Base-by-base conservation (phyloP, 148 eudicot species). In the Arbutus unedo region DNA sequence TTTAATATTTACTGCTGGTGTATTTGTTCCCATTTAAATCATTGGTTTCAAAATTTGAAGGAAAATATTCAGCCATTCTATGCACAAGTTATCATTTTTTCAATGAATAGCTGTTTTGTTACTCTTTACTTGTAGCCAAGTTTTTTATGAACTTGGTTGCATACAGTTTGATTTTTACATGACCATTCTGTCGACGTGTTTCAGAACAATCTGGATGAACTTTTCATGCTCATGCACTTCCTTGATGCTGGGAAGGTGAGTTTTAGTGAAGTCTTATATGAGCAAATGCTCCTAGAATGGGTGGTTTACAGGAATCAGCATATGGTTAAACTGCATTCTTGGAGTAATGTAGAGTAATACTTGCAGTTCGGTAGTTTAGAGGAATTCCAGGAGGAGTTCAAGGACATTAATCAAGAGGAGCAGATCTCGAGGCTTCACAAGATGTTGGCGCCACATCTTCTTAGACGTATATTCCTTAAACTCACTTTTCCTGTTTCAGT, bases 221-320 rank as follows among this genome's bases (percentile, higher is more conserved):
- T 97, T 80, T 97, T 97, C 90, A 97, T 97, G 99, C 95, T 97
- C 84, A 97, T 97, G 99, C 99, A 97, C 89, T 97, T 97, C 84
- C 98, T 97, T 91, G 99, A 97, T 88, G 96, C 99, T 86, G 99
- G 99, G 38, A 97, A 97, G 99, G 99, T 97, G 51, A 82, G 95
- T 90, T 55, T 81, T 18, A 62, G 45, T 72, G 51, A 70, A 76
- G 56, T 72, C 82, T 80, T 76, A 1, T 43, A 74, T 71, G 56
- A 72, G 76, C 81, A 74, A 74, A 47, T 85, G 31, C n/a, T 43
- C 9, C 67, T 66, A 31, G 43, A 85, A 6, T 82, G 64, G 47
- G 75, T 74, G 53, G 43, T 59, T 54, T 25, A 68, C 54, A 44
- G 18, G 31, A 48, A 6, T 62, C 11, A 64, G 59, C 74, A 47